phyloP scores from a whole-genome alignment of 164 flowering plant genomes.

The Liriodendron chinense region DNA sequence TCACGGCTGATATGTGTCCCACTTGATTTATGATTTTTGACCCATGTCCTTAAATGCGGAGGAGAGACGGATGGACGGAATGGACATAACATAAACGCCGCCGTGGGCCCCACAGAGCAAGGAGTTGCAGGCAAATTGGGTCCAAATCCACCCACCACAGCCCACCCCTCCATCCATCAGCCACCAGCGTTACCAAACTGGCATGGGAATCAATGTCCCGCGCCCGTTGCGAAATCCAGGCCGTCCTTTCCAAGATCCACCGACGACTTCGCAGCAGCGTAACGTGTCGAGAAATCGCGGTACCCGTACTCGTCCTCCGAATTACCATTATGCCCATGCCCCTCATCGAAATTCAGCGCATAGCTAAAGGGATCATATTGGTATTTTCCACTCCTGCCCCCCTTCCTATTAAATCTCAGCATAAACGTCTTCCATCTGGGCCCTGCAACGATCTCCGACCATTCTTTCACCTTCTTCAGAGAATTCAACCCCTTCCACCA shows the following conservation, averaged over 20 bases:
- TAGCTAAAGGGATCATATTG: slow-evolving; percentile 76
- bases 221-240: background rate
- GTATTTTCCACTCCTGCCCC: slow-evolving; percentile 32
- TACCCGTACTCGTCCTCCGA: no score
- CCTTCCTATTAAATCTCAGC: slow-evolving; percentile 51
- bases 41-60: no score
- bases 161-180: no score
- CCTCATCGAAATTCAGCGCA: slow-evolving; percentile 76
- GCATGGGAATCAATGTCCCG: no score
- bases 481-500: slow-evolving; percentile 21
- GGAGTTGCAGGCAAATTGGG: no score
- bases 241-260: background rate
- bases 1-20: no score
- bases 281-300: slow-evolving; percentile 11
- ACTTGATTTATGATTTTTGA: no score
- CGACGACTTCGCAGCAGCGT: slow-evolving; percentile 1
- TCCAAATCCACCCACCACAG: no score
- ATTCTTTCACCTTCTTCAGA: slow-evolving; percentile 52
- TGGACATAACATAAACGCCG: no score
- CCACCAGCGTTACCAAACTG: no score
- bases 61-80: no score
- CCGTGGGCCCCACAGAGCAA: no score
- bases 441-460: slow-evolving; percentile 92
- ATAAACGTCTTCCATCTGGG: slow-evolving; percentile 92
- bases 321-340: slow-evolving; percentile 11